Evolutionary conservation across 306 rosid species (phyloP).

Genomic region (Rubus parviflorus): DNA sequence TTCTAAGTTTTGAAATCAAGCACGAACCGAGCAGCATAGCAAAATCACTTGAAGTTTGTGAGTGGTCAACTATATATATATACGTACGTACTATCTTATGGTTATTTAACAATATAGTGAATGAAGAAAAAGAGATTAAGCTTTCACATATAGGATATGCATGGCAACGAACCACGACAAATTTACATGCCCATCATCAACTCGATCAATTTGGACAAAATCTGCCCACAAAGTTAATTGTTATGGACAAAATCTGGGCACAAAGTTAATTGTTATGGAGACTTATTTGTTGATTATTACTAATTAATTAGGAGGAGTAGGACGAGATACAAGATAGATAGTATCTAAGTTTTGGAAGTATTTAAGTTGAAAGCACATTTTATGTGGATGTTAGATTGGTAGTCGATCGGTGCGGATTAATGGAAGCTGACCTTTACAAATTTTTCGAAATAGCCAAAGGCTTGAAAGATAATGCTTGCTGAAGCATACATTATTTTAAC

Average conservation of each 20-base stretch:
- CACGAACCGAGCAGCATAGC: neutral
- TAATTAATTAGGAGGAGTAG: neutral
- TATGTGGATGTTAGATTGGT: neutral
- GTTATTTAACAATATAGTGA: neutral
- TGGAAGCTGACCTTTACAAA: neutral
- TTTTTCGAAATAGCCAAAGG: slow-evolving; percentile 2
- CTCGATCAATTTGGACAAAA: neutral
- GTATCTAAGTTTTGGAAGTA: slow-evolving; percentile 1
- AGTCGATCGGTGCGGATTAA: neutral
- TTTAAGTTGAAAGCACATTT: neutral
- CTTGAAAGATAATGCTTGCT: neutral
- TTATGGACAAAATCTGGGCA: neutral
- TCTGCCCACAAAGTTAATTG: neutral
- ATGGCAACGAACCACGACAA: neutral
- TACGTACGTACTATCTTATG: no score
- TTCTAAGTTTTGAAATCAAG: neutral
- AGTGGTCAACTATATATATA: neutral
- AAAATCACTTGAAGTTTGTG: neutral
- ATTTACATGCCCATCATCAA: neutral
- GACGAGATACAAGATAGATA: neutral
- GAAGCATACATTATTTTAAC: neutral
- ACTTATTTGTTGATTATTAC: neutral
- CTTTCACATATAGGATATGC: neutral
- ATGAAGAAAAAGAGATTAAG: neutral
- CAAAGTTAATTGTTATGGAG: neutral